Base-by-base conservation (phyloP, 805 yeast genomes). In the Candida maesae region DNA sequence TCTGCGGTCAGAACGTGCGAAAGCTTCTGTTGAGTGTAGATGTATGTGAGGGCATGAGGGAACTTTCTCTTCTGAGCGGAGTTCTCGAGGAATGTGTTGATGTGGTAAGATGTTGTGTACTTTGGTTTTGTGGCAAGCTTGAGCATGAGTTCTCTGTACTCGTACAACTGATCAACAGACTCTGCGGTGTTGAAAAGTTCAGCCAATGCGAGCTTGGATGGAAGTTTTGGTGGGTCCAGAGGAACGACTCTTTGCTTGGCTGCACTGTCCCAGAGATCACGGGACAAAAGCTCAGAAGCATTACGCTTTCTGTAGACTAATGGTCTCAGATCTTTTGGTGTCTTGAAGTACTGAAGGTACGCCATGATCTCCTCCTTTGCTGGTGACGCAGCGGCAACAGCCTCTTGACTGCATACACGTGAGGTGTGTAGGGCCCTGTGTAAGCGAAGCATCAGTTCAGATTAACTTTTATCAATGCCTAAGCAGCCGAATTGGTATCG, bases 231-330 rank as follows among this genome's bases (percentile, higher is more conserved):
- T 17, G 68, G 60, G 1, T 42, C 46, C 16, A 59, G 48, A 17
- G 73, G 70, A 5, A 54, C 53, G 13, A 66, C 42, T 37, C 64
- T 63, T 18, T 51, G 43, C 33, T 60, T 58, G 1, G 64, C 59
- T 2, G 45, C 55, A 6, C 63, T 61, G 45, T 68, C 69, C 54
- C 65, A 65, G 25, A 66, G 33, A 45, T 67, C 71, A 63, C 67
- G 62, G 10, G 68, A 58, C 28, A 67, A 39, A 31, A 69, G 49
- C 36, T 51, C 61, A 21, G 64, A 58, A 3, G 69, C 61, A 46
- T 69, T 68, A 40, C 59, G 65, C 27, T 65, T 62, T 51, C 71
- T 64, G 50, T 69, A 68, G 19, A 69, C 63, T 34, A 61, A 54
- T 6, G 70, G 68, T 53, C 63, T 66, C 23, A 65, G 37, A 3